Base-by-base conservation (phyloP, 139 green algal species). In the Micromonas pusilla region DNA sequence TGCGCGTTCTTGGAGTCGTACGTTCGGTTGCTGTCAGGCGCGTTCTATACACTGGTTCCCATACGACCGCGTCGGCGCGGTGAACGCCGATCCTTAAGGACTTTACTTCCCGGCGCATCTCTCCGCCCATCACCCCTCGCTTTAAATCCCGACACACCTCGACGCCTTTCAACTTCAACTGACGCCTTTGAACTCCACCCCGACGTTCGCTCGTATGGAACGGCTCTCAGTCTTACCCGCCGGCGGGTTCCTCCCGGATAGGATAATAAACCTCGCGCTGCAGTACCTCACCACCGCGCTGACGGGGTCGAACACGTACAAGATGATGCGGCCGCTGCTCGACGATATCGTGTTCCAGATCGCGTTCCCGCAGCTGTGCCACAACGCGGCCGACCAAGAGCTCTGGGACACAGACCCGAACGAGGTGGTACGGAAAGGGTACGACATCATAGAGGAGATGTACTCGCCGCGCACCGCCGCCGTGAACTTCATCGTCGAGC, bases 381-480 rank as follows among this genome's bases (percentile, higher is more conserved):
- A 97, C 81, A 85, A 89, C 80, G 89, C 96, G 16, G 86, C 91
- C 62, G 95, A 99, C 79, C 84, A 80, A 1, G 79, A 91, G 83
- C 89, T 99, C 67, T 98, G 95, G 93, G 64, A 81, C 45, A 91
- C 98, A 13, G 93, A 99, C 89, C 95, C 95, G 4, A 88, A 97
- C 54, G 95, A 99, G 85, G 98, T 97, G 84, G 91, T 99, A 6
- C 79, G 94, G 62, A 97, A 97, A 85, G 76, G 74, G 13, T 80
- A 85, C 19, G 95, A 99, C 88, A 92, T 99, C 78, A 88, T 99
- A 66, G 94, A 99, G 83, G 95, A 99, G 79, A 95, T 98, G 83
- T 96, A 96, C 85, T 90, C 83, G 52, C 82, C 90, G 31, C 92
- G 96, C 73, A 95, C 90, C 6, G 90, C 93, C 0, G 95, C 92